phyloP scores from a whole-genome alignment of 2,329 filamentous ascomycete genomes.

The Fusarium nodosum region DNA sequence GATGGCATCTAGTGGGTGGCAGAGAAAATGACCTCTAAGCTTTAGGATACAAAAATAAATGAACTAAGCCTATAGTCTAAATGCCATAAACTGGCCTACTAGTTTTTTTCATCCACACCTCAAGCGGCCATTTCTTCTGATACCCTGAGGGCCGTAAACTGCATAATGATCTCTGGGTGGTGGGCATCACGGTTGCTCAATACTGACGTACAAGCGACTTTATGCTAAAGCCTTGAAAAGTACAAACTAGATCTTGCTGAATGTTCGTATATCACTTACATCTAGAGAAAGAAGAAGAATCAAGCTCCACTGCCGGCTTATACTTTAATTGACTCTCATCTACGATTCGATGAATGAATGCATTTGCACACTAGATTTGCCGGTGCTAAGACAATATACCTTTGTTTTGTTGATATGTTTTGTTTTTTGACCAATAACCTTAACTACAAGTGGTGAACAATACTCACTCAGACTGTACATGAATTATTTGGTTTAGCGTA shows the following conservation, averaged over 20 bases:
- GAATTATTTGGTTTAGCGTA: conserved; percentile 2
- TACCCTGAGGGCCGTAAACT: neutral
- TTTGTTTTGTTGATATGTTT: neutral
- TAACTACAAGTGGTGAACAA: neutral
- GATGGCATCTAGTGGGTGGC: too few relatives aligned
- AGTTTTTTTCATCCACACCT: too few relatives aligned
- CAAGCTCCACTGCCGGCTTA: neutral
- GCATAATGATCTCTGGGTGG: neutral
- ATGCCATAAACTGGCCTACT: too few relatives aligned
- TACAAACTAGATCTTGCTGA: neutral
- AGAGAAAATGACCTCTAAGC: too few relatives aligned
- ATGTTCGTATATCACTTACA: neutral
- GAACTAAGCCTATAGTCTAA: too few relatives aligned
- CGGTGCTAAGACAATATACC: neutral
- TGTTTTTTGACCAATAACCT: neutral
- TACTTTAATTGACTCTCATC: neutral
- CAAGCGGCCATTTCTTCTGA: too few relatives aligned
- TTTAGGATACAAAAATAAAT: too few relatives aligned
- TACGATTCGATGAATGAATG: neutral
- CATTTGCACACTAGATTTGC: neutral
- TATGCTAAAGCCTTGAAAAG: neutral
- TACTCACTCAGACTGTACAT: neutral
- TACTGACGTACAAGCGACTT: neutral
- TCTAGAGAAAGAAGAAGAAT: neutral
- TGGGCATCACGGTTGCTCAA: neutral